Evolutionary conservation across 1,284 basidiomycete species (phyloP).

Genomic region (Phlebopus sp.): DNA sequence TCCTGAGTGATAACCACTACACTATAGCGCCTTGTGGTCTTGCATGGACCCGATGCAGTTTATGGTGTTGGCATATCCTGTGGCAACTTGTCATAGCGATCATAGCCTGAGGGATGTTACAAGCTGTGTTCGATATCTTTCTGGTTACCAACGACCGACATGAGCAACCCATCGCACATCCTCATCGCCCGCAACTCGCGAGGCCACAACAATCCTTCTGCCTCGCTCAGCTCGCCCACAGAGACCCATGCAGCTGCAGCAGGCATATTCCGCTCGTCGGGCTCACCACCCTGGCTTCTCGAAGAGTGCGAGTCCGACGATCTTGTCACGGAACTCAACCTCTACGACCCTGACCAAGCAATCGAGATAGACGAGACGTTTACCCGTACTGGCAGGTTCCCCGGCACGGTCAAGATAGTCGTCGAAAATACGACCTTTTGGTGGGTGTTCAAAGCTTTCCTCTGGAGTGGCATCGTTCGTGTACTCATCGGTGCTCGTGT

Average conservation of each 20-base stretch:
- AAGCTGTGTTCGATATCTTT: too few relatives aligned
- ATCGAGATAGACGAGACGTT: conserved; percentile 78
- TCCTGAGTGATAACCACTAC: conserved; percentile 22
- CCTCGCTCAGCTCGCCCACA: conserved; percentile 74
- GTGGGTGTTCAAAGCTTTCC: conserved; percentile 41
- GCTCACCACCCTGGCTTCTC: conserved; percentile 70
- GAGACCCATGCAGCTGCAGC: conserved; percentile 83
- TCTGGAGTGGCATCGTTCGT: not conserved
- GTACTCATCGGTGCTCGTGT: conserved; percentile 4
- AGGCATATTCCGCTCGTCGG: conserved; percentile 75
- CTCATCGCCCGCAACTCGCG: conserved; percentile 81
- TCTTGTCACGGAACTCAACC: conserved; percentile 61
- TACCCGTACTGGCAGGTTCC: conserved; percentile 58
- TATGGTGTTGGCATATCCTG: too few relatives aligned
- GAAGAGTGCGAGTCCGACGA: conserved; percentile 72
- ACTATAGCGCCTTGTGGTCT: conserved; percentile 5
- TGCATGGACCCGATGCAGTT: too few relatives aligned
- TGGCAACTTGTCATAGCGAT: too few relatives aligned
- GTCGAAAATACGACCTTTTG: conserved; percentile 82
- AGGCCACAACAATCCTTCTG: conserved; percentile 67
- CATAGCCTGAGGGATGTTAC: too few relatives aligned
- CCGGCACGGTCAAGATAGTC: conserved; percentile 81
- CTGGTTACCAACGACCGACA: conserved; percentile 15
- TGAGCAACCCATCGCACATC: conserved; percentile 77
- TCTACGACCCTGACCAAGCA: conserved; percentile 60